These are phyloP conservation scores for Penicillium cataractarum DNA, from an alignment of 495 filamentous ascomycete genomes.

Conservation along the genomic window DNA sequence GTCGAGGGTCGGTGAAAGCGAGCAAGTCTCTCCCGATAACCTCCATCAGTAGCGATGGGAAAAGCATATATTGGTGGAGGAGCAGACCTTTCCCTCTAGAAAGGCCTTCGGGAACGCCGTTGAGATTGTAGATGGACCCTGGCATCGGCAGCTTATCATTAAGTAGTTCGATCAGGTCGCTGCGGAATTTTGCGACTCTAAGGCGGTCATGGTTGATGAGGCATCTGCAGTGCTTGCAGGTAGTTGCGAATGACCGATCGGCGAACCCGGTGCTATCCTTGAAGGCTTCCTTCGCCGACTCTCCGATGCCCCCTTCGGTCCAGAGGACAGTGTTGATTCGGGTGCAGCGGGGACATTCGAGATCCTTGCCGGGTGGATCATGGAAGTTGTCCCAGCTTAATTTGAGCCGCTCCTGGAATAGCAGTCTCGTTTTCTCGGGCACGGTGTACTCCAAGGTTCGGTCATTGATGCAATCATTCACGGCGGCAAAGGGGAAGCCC, in stretches of 20 bases:
- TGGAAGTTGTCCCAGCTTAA: constrained; percentile 61
- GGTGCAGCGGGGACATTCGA: constrained; percentile 62
- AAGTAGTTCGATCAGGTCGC: constrained; percentile 52
- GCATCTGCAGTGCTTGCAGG: constrained; percentile 49
- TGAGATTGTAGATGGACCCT: constrained; percentile 57
- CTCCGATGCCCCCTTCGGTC: constrained; percentile 27
- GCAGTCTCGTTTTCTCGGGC: constrained; percentile 41
- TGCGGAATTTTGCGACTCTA: constrained; percentile 58
- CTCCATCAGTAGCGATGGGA: constrained; percentile 60
- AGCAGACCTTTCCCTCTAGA: neutral
- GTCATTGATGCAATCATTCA: constrained; percentile 65
- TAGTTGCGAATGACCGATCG: constrained; percentile 55
- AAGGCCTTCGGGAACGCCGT: constrained; percentile 35
- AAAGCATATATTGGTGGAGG: constrained; percentile 39
- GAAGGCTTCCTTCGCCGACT: constrained; percentile 20
- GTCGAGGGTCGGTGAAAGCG: constrained; percentile 34
- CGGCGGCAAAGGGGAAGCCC: constrained; percentile 69
- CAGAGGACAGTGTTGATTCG: constrained; percentile 21
- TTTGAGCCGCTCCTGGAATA: constrained; percentile 56
- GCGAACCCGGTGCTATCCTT: constrained; percentile 56
- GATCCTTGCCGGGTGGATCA: constrained; percentile 48
- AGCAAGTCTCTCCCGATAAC: constrained; percentile 42
- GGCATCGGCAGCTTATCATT: constrained; percentile 55
- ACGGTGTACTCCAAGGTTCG: constrained; percentile 63
- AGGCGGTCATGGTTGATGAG: constrained; percentile 53